Evolutionary conservation across 257 asterid species (phyloP).

Genomic region (Solanum medicagineum): DNA sequence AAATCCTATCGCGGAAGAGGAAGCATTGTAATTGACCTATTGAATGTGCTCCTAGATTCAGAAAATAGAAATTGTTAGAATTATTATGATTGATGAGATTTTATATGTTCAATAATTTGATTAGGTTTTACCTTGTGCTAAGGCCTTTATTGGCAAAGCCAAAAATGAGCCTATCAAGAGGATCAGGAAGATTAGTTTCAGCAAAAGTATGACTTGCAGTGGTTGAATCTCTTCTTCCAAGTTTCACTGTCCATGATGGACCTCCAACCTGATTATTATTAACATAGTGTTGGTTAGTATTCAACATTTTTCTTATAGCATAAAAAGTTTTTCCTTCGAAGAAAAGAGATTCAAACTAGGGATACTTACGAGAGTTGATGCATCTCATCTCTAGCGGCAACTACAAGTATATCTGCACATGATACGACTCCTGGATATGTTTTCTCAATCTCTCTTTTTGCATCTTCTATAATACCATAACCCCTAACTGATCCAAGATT

Average conservation of each 20-base stretch:
- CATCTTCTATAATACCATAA: background rate
- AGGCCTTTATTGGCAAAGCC: background rate
- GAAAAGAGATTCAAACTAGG: background rate
- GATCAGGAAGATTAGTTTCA: background rate
- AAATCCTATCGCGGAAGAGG: conserved; percentile 22
- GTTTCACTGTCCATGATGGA: background rate
- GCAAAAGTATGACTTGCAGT: background rate
- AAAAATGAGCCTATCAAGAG: background rate
- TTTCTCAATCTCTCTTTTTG: background rate
- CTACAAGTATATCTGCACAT: background rate
- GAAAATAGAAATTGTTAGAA: background rate
- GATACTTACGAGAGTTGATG: background rate
- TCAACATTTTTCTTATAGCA: background rate
- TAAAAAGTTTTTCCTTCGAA: background rate
- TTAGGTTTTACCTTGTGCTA: no score
- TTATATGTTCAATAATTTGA: no score
- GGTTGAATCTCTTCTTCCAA: background rate
- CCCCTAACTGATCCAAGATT: background rate
- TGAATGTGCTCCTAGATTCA: background rate
- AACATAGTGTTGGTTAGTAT: background rate
- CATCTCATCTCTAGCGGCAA: background rate
- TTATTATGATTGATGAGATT: no score
- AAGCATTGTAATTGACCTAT: background rate
- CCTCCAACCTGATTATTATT: background rate
- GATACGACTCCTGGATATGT: background rate